These are phyloP conservation scores for Mycena albidolilacea DNA, from an alignment of 768 basidiomycete genomes.

Conservation along the genomic window DNA sequence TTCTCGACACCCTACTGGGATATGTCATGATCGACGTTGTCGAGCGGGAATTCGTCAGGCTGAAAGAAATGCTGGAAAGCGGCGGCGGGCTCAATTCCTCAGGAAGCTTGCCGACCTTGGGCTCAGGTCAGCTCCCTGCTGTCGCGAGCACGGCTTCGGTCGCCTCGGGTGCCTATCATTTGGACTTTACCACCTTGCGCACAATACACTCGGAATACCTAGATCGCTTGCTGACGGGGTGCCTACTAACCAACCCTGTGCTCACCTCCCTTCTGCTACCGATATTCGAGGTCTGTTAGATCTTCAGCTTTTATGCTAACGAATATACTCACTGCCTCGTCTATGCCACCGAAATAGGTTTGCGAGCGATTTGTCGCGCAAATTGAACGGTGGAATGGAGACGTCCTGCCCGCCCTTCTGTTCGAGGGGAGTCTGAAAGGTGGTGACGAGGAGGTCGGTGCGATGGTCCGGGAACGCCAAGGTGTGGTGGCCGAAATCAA, in stretches of 20 bases:
- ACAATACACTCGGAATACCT: conserved; percentile 87
- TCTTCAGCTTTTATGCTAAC: too few species aligned
- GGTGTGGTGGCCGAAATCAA: conserved; percentile 81
- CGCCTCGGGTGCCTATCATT: conserved; percentile 46
- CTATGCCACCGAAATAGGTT: too few species aligned
- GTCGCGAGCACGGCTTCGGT: conserved; percentile 48
- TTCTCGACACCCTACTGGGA: conserved; percentile 84
- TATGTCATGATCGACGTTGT: conserved; percentile 95
- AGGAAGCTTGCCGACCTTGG: conserved; percentile 32
- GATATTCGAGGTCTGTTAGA: conserved; percentile 72
- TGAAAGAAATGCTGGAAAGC: conserved; percentile 71
- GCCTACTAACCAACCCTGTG: conserved; percentile 77
- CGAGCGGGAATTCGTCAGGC: conserved; percentile 82
- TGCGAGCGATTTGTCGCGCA: conserved; percentile 92
- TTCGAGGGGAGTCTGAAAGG: conserved; percentile 83
- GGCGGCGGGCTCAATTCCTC: conserved; percentile 34
- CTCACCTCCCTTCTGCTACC: conserved; percentile 76
- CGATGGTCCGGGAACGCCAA: conserved; percentile 80
- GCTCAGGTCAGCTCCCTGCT: conserved; percentile 37
- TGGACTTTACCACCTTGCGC: conserved; percentile 92
- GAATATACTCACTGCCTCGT: too few species aligned
- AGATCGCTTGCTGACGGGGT: conserved; percentile 83
- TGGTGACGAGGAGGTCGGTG: conserved; percentile 73
- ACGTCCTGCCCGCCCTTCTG: conserved; percentile 86
- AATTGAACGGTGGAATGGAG: conserved; percentile 93